Evolutionary conservation across 345 rosid genomes (phyloP).

Genomic region (Acer saccharum): DNA sequence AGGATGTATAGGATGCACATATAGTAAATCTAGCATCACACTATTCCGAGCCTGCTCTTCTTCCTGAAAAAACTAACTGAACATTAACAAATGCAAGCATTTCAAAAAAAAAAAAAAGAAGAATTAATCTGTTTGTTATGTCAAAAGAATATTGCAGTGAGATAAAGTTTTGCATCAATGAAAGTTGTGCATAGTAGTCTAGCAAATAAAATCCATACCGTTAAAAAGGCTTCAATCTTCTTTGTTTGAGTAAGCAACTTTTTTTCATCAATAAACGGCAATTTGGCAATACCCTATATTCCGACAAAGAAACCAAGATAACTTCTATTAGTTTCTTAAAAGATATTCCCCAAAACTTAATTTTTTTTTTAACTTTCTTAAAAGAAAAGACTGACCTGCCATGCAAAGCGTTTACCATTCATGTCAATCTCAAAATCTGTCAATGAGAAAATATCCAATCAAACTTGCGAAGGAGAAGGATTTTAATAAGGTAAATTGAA

Average conservation of each 20-base stretch:
- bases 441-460: slow-evolving; percentile 19
- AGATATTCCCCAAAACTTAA: background rate
- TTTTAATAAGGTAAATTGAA: slow-evolving; percentile 12
- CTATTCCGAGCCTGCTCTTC: slow-evolving; percentile 86
- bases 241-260: slow-evolving; percentile 74
- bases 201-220: slow-evolving; percentile 49
- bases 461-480: background rate
- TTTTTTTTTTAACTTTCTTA: background rate
- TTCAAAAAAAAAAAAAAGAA: background rate
- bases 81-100: slow-evolving; percentile 15
- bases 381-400: slow-evolving; percentile 73
- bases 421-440: slow-evolving; percentile 96
- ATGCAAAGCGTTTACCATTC: slow-evolving; percentile 97
- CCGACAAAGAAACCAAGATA: slow-evolving; percentile 23
- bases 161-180: background rate
- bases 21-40: slow-evolving; percentile 85
- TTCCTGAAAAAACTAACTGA: slow-evolving; percentile 42
- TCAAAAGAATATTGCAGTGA: background rate
- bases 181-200: slow-evolving; percentile 4
- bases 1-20: slow-evolving; percentile 69
- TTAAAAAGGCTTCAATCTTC: slow-evolving; percentile 77
- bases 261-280: slow-evolving; percentile 92
- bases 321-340: background rate
- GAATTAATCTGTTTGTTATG: background rate
- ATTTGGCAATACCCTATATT: slow-evolving; percentile 84